Base-by-base conservation (phyloP, 306 rosid species). In the Lotus japonicus region DNA sequence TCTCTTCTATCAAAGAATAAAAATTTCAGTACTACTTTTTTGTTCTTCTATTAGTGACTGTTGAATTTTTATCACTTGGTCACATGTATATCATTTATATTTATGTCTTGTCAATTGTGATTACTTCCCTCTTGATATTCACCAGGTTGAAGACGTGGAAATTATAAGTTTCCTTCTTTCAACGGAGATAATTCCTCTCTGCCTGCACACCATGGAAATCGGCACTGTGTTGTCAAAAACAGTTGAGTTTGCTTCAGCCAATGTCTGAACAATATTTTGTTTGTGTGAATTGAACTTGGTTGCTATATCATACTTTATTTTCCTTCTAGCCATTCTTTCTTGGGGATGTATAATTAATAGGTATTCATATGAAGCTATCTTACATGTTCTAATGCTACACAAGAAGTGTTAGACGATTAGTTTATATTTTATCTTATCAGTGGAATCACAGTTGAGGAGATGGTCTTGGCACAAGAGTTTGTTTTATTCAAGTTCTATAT, bases 141-240 rank as follows among this genome's bases (percentile, higher is more conserved):
- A 19, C 68, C 81, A 92, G 95, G 92, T 87, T 58, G 96, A 85
- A 74, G 88, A 89, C 63, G 79, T 84, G 28, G 89, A 87, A 46
- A 92, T 85, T 46, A 84, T 89, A 57, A 78, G 85, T 65, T 92
- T 89, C 77, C 95, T 92, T 72, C 89, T 89, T 52, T 84, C 92
- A 6, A 89, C 90, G 0, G 92, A 92, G 72, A 84, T 89, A 57
- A 85, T 85, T 65, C 96, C 98, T 0, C 46, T 92, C 75, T 89
- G 96, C 86, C 72, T 92, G 51, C 95, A 91, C 54, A 89, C 86
- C 6, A 87, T 92, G 92, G 95, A 92, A 84, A 84, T 89, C 81
- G 96, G 96, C 23, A 81, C 86, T 53, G 96, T 87, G 77, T 51
- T 89, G 59, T 85, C 96, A 56, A 87, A 87, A 89, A 87, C 90